Evolutionary conservation across 163 green algal species (phyloP), one percentile per base, ranked within the genome.

Genomic region (Scenedesmus sp.): DNA sequence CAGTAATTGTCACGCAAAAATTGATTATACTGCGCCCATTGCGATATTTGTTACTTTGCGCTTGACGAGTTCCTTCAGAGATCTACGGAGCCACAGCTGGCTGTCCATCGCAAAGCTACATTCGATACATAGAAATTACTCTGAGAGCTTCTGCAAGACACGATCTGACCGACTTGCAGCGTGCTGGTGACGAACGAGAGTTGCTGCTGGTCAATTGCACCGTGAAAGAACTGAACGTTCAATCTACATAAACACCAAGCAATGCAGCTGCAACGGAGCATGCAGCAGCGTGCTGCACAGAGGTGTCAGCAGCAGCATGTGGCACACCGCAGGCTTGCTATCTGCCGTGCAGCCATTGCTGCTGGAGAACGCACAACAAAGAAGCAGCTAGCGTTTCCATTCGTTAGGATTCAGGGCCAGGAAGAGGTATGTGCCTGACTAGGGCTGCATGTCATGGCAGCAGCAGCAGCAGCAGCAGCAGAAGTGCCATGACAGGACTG

Each of bases 361-460:
- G 18, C 57, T 26, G 83, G 79, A 5, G 73, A 6, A 16, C 90
- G 90, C 20, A 87, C 6, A 4, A 87, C 90, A n/a, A 95, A 94
- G 85, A 95, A 93, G 85, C 94, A 94, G 89, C 97, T 96, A 2
- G 90, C 92, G 8, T 98, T 99, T 88, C 98, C 98, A 0, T 99
- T 99, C 92, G 94, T 96, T 1, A 95, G 94, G 54, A 96, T 99
- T 84, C 96, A 96, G 73, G 98, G 96, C 2, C 98, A 99, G 92
- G 96, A 99, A 34, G 97, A 99, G 70, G 70, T 79, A 23, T 79
- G 70, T 79, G 70, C 70, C 70, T 79, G 70, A 13, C 23, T 23
- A 79, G 5, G 23, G 23, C 70, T 79, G 66, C 73, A 97, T 99
- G 97, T 7, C 70, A 79, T 79, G 23, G 15, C 70, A 46, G 18